phyloP scores from a whole-genome alignment of 805 yeast species.

The Kazachstania bromeliacearum region DNA sequence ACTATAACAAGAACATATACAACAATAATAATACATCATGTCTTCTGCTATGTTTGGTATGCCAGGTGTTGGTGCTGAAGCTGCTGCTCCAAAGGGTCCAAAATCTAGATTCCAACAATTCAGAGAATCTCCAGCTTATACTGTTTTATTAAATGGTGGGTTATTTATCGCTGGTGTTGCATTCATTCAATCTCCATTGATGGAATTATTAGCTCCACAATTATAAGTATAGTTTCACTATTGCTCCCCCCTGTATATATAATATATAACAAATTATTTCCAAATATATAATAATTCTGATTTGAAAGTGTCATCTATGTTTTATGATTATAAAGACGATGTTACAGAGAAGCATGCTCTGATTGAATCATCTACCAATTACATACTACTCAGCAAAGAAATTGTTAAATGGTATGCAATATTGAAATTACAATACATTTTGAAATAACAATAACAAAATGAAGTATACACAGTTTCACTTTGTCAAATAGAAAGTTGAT shows the following conservation, averaged over 20 bases:
- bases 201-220: conserved; percentile 79
- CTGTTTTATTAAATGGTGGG: conserved; percentile 52
- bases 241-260: conserved; percentile 5
- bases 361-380: no score
- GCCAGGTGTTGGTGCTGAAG: conserved; percentile 20
- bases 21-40: conserved; percentile 3
- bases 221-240: conserved; percentile 17
- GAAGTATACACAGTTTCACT: no score
- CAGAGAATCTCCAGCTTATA: conserved; percentile 55
- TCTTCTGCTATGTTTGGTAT: conserved; percentile 22
- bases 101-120: conserved; percentile 38
- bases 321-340: no score
- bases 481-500: no score
- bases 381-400: no score
- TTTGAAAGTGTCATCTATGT: no score
- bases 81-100: conserved; percentile 20
- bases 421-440: no score
- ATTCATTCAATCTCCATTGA: conserved; percentile 66
- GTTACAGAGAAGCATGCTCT: no score
- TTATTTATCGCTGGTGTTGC: conserved; percentile 67
- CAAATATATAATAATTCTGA: neutral
- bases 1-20: no score
- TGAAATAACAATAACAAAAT: no score
- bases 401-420: no score
- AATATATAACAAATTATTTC: neutral